phyloP scores from a whole-genome alignment of 1,284 basidiomycete genomes.

The Naganishia albida region DNA sequence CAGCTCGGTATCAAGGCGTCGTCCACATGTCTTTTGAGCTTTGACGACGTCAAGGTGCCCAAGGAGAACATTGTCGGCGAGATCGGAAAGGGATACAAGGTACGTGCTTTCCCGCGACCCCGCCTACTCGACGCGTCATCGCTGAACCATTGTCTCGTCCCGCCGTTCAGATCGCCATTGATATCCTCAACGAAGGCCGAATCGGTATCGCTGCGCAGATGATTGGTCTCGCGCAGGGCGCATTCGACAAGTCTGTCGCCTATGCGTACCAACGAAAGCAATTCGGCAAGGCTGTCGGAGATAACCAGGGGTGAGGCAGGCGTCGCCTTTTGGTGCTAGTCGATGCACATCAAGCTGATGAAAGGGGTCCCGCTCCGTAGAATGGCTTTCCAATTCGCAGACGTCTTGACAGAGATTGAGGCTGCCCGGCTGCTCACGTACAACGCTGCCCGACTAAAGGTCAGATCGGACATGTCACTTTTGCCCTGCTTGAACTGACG shows the following conservation, averaged over 20 bases:
- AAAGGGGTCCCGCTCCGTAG: constrained; percentile 56
- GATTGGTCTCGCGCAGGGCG: constrained; percentile 95
- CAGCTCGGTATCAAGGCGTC: constrained; percentile 89
- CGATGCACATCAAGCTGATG: not conserved
- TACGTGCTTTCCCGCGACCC: constrained; percentile 39
- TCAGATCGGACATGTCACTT: constrained; percentile 32
- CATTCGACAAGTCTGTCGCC: constrained; percentile 87
- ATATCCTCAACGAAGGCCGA: constrained; percentile 95
- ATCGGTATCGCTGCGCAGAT: constrained; percentile 97
- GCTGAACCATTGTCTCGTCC: not conserved
- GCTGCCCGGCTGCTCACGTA: constrained; percentile 91
- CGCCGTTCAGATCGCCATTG: constrained; percentile 76
- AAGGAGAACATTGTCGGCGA: constrained; percentile 87
- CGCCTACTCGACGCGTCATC: too few relatives aligned
- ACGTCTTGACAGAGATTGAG: constrained; percentile 85
- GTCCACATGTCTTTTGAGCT: constrained; percentile 94
- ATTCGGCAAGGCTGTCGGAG: constrained; percentile 87
- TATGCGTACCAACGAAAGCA: constrained; percentile 93
- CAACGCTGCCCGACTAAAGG: constrained; percentile 83
- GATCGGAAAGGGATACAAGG: constrained; percentile 89
- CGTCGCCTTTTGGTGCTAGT: not conserved
- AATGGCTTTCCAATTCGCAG: constrained; percentile 92
- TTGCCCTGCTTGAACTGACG: too few relatives aligned
- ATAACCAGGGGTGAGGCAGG: constrained; percentile 41
- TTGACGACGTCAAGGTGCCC: constrained; percentile 92